phyloP scores from a whole-genome alignment of 371 early-diverging fungal genomes.

The Circinella umbellata region DNA sequence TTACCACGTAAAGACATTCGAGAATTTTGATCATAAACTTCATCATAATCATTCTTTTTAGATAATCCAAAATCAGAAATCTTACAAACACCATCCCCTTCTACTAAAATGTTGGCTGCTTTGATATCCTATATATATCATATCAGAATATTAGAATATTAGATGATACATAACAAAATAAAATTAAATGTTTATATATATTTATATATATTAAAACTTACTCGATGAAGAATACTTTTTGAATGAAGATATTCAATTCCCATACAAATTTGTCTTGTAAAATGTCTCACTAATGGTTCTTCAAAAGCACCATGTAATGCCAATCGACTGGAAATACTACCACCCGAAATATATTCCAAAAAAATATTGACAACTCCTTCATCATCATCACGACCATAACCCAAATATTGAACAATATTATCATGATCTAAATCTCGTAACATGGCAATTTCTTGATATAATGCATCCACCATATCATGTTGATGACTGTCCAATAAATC shows the following conservation, averaged over 20 bases:
- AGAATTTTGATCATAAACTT: conserved; percentile 48
- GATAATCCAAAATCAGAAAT: conserved; percentile 99
- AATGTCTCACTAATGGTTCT: conserved; percentile 76
- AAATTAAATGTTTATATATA: too few species aligned
- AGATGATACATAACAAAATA: too few species aligned
- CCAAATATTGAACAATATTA: conserved; percentile 84
- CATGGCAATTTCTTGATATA: conserved; percentile 85
- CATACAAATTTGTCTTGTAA: conserved; percentile 84
- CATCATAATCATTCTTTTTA: conserved; percentile 70
- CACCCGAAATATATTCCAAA: conserved; percentile 91
- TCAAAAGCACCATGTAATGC: conserved; percentile 76
- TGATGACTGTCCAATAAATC: conserved; percentile 11
- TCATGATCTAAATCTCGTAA: conserved; percentile 84
- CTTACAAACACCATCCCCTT: conserved; percentile 89
- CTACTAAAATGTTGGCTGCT: conserved; percentile 90
- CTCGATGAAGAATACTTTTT: conserved; percentile 83
- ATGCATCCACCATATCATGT: conserved; percentile 55
- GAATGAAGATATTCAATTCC: conserved; percentile 93
- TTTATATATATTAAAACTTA: too few species aligned
- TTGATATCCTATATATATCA: conserved; percentile 76
- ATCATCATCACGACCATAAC: conserved; percentile 67
- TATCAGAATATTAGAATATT: not conserved
- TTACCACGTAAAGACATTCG: conserved; percentile 27
- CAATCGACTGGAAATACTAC: conserved; percentile 74
- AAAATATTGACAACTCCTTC: conserved; percentile 82